phyloP scores from a whole-genome alignment of 2,329 filamentous ascomycete species.

The Penicillium concentricum region DNA sequence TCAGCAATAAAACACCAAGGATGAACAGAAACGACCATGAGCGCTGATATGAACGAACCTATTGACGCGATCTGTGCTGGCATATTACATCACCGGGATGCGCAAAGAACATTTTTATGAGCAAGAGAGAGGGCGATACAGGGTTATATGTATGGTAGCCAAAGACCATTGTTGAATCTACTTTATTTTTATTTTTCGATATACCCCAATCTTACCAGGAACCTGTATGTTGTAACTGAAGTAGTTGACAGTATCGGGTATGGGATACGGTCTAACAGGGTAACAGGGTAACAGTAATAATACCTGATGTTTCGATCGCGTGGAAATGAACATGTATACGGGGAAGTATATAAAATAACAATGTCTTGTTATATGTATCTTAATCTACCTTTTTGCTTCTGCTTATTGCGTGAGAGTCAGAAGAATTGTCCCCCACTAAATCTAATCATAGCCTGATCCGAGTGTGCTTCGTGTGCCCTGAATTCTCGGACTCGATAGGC shows the following conservation, averaged over 20 bases:
- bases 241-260: slow-evolving; percentile 20
- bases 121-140: background rate
- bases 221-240: slow-evolving; percentile 13
- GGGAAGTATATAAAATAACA: background rate
- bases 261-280: slow-evolving; percentile 7
- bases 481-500: slow-evolving; percentile 1
- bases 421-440: background rate
- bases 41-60: background rate
- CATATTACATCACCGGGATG: background rate
- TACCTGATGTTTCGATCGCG: slow-evolving; percentile 10
- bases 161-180: background rate
- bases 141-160: background rate
- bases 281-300: slow-evolving; percentile 22
- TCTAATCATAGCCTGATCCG: slow-evolving; percentile 7
- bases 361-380: background rate
- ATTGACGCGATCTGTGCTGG: slow-evolving; percentile 1
- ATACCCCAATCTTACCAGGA: slow-evolving; percentile 24
- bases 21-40: background rate
- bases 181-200: background rate
- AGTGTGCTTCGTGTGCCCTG: slow-evolving; percentile 4
- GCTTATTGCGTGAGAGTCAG: background rate
- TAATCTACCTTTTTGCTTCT: background rate
- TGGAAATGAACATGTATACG: slow-evolving; percentile 2
- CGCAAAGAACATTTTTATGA: background rate
- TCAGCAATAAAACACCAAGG: background rate